Base-by-base conservation (phyloP, 306 rosid genomes). In the Lathyrus aphaca region DNA sequence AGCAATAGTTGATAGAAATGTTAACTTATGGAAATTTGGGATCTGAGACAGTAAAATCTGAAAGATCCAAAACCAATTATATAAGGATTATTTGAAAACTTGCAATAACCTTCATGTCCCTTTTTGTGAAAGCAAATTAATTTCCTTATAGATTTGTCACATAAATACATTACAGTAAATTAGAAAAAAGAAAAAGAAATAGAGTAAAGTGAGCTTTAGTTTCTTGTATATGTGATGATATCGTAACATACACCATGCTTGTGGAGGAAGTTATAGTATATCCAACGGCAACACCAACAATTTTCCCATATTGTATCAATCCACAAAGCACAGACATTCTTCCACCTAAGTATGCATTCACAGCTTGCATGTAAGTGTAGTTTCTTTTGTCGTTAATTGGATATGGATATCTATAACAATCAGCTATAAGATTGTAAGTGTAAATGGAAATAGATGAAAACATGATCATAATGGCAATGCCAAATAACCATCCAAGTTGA, bases 31-130 rank as follows among this genome's bases (percentile, higher is more conserved):
- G 58, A 89, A 89, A 60, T 87, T 78, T 45, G 87, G 86, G 68
- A 85, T 85, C 48, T 85, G 90, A 40, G 96, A 87, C 53, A 85
- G 57, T 4, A 87, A 49, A 53, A 87, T 71, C 69, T 89, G 85
- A 13, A 3, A 85, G 0, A 82, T 1, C 72, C 92, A 55, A 87
- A 75, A 13, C 69, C 89, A 2, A 83, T 38, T 82, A 89, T 87
- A 49, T 80, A 89, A 9, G 92, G 92, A 64, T 85, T 85, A 39
- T 80, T 83, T 46, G 90, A 85, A 64, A 86, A 86, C 71, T 79
- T 87, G 90, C 96, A 89, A 39, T 80, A 21, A 18, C 86, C 81
- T 38, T 37, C 51, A 43, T 57, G 74, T 3, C 89, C 90, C 4
- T 48, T 45, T 46, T 16, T 29, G 74, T 85, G 88, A 70, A 85